A percentile compares a stretch with the other conserved stretches of the same genome.
Evolutionary conservation across 2,329 filamentous ascomycete genomes (phyloP).

Genomic region (Xylariaceae sp.): DNA sequence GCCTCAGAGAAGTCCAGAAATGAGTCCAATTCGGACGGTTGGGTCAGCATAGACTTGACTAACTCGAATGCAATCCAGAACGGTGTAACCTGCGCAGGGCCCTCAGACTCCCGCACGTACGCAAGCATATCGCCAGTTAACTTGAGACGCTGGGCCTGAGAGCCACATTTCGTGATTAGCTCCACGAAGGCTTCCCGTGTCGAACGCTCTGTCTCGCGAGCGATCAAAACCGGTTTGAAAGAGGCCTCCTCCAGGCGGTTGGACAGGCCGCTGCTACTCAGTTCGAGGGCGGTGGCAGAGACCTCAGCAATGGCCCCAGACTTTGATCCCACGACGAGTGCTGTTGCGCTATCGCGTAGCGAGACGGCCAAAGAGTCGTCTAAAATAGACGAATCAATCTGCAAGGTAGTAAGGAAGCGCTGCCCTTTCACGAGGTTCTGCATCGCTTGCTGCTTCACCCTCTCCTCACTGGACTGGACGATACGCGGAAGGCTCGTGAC

Average conservation of each 20-base stretch:
- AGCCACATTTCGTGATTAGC: constrained; percentile 51
- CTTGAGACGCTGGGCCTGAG: constrained; percentile 52
- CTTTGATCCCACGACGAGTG: constrained; percentile 34
- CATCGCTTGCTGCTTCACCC: constrained; percentile 65
- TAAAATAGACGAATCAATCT: constrained; percentile 60
- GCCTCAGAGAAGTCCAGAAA: constrained; percentile 55
- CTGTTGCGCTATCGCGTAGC: constrained; percentile 67
- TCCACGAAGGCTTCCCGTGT: constrained; percentile 53
- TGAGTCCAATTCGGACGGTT: constrained; percentile 54
- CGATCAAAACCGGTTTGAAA: constrained; percentile 59
- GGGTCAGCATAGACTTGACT: constrained; percentile 51
- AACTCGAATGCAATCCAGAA: constrained; percentile 78
- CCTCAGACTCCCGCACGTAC: constrained; percentile 52
- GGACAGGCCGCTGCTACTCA: constrained; percentile 27
- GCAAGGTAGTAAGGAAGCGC: constrained; percentile 56
- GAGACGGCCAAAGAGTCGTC: constrained; percentile 62
- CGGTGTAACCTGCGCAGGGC: constrained; percentile 58
- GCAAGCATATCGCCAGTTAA: constrained; percentile 63
- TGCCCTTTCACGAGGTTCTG: constrained; percentile 72
- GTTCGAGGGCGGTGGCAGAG: constrained; percentile 26
- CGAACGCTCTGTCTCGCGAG: constrained; percentile 59
- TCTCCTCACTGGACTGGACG: constrained; percentile 80
- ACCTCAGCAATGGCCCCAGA: constrained; percentile 30
- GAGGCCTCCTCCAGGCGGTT: constrained; percentile 16
- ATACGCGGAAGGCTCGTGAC: constrained; percentile 71